Evolutionary conservation across 2,329 filamentous ascomycete genomes (phyloP).

Genomic region (Colletotrichum sp.): DNA sequence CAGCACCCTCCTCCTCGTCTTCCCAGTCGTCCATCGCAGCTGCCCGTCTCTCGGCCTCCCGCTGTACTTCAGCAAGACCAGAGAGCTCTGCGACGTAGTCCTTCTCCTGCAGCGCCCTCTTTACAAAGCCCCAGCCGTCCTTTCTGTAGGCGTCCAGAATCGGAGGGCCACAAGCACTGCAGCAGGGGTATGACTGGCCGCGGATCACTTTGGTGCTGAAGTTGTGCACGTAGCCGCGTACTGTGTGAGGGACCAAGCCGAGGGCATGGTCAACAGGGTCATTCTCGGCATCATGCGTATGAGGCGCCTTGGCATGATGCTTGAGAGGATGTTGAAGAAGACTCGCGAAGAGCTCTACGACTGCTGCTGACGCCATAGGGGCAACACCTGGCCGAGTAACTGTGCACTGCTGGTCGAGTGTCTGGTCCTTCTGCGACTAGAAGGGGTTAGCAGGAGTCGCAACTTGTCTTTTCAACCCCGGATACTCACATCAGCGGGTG

Average conservation of each 20-base stretch:
- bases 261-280: slow-evolving; percentile 65
- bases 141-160: slow-evolving; percentile 71
- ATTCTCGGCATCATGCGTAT: slow-evolving; percentile 52
- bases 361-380: slow-evolving; percentile 86
- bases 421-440: slow-evolving; percentile 91
- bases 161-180: slow-evolving; percentile 77
- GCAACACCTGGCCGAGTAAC: slow-evolving; percentile 94
- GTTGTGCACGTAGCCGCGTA: slow-evolving; percentile 76
- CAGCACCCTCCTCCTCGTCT: slow-evolving; percentile 53
- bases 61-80: slow-evolving; percentile 75
- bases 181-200: slow-evolving; percentile 79
- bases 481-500: slow-evolving; percentile 82
- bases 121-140: slow-evolving; percentile 79
- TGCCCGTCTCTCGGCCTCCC: slow-evolving; percentile 57
- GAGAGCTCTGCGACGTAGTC: slow-evolving; percentile 81
- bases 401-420: slow-evolving; percentile 96
- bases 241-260: slow-evolving; percentile 78
- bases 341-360: slow-evolving; percentile 89
- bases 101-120: slow-evolving; percentile 74
- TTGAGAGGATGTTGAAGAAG: slow-evolving; percentile 84
- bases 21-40: slow-evolving; percentile 66
- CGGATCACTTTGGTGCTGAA: slow-evolving; percentile 78
- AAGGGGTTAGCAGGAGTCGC: neutral
- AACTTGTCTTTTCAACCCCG: neutral
- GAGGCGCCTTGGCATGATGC: slow-evolving; percentile 65